A percentile compares a stretch with the other conserved stretches of the same genome.
phyloP scores from a whole-genome alignment of 345 rosid genomes.

The Bruguiera parviflora region DNA sequence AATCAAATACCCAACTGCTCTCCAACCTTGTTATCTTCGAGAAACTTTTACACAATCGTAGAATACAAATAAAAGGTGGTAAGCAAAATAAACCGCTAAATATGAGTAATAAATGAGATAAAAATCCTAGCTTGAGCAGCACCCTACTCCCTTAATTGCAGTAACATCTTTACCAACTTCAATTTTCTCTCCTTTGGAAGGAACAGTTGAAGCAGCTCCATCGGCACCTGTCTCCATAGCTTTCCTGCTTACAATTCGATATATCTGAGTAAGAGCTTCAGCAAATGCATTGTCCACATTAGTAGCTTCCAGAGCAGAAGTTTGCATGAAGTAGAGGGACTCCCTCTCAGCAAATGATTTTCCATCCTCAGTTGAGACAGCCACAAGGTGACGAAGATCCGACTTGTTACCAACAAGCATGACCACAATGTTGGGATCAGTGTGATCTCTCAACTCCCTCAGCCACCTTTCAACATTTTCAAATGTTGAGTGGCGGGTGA shows the following conservation, averaged over 20 bases:
- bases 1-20: conserved; percentile 21
- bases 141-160: conserved; percentile 76
- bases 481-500: conserved; percentile 81
- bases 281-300: conserved; percentile 87
- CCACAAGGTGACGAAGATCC: conserved; percentile 92
- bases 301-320: conserved; percentile 82
- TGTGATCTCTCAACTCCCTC: conserved; percentile 83
- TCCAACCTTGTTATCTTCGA: conserved; percentile 27
- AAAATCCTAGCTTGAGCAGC: conserved; percentile 69
- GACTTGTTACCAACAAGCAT: conserved; percentile 90
- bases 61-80: conserved; percentile 15
- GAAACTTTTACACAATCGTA: conserved; percentile 39
- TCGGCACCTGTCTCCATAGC: conserved; percentile 71
- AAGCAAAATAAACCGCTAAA: conserved; percentile 31
- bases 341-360: conserved; percentile 78
- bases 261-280: conserved; percentile 83
- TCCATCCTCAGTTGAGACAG: conserved; percentile 79
- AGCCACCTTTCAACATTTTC: conserved; percentile 93
- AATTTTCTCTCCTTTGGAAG: conserved; percentile 82
- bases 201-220: conserved; percentile 47
- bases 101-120: conserved; percentile 12
- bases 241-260: conserved; percentile 79
- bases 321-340: conserved; percentile 86
- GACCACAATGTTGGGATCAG: conserved; percentile 86
- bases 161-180: conserved; percentile 79